Conservation (phyloP, 495 filamentous ascomycete genomes). For the Rhypophila decipiens region DNA sequence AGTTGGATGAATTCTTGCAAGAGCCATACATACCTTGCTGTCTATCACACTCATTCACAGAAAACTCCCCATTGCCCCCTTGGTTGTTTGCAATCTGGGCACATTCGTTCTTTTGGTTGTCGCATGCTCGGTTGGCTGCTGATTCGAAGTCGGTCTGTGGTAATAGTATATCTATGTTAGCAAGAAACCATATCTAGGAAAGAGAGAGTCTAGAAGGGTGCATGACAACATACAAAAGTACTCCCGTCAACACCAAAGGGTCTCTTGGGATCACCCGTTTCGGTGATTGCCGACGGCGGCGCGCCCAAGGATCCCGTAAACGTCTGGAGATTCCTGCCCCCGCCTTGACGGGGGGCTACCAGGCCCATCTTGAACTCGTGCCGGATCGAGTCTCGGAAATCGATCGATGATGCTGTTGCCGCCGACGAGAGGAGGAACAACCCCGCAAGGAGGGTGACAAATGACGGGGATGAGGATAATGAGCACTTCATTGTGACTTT, state of each 20-base stretch:
- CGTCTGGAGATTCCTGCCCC: conserved; percentile 16
- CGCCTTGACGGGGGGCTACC: conserved; percentile 12
- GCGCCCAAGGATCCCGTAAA: conserved; percentile 18
- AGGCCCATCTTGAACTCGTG: conserved; percentile 15
- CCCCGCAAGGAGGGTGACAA: too few relatives aligned
- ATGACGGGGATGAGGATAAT: too few relatives aligned
- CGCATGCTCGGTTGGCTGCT: conserved; percentile 32
- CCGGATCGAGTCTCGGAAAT: conserved; percentile 8
- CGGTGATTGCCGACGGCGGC: conserved; percentile 22
- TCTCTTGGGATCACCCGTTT: conserved; percentile 28
- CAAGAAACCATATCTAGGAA: conserved; percentile 21
- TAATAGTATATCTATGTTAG: background rate
- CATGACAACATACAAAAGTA: conserved; percentile 38
- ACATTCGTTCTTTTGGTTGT: conserved; percentile 36
- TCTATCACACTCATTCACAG: conserved; percentile 29
- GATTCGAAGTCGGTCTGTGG: conserved; percentile 33
- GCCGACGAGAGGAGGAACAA: background rate
- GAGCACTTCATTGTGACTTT: conserved; percentile 3
- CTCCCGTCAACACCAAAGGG: conserved; percentile 42
- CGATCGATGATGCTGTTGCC: background rate
- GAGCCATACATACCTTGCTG: conserved; percentile 21
- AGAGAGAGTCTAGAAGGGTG: background rate
- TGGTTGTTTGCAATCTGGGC: conserved; percentile 26
- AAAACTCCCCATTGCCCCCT: conserved; percentile 17
- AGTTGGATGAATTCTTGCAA: too few relatives aligned